A percentile compares a stretch with the other conserved stretches of the same genome.
These are phyloP conservation scores for Aureobasidium uvarum DNA, from an alignment of 2,329 filamentous ascomycete species.

Conservation along the genomic window DNA sequence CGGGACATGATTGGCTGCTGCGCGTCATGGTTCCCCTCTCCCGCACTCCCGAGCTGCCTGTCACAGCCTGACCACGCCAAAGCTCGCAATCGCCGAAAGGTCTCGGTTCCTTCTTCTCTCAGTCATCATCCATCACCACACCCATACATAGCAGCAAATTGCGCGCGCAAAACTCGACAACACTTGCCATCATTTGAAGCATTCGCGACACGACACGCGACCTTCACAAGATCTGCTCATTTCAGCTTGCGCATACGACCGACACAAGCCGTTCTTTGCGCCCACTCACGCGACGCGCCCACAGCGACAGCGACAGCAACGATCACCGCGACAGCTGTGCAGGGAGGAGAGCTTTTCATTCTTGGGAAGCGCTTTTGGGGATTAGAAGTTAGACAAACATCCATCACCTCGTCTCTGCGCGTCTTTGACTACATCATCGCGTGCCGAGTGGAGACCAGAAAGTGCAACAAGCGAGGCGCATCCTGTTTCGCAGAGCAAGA, in stretches of 20 bases:
- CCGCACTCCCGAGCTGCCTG: conserved; percentile 3
- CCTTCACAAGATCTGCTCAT: conserved; percentile 1
- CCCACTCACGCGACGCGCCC: conserved; percentile 18
- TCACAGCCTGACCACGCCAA: conserved; percentile 13
- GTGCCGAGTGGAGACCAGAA: conserved; percentile 6
- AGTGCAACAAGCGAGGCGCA: not conserved
- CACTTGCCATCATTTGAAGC: not conserved
- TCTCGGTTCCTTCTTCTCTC: conserved; percentile 2
- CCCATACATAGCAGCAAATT: not conserved
- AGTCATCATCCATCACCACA: not conserved
- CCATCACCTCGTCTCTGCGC: conserved; percentile 17
- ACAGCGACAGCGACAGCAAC: conserved; percentile 12
- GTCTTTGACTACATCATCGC: conserved; percentile 20
- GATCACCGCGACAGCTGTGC: not conserved
- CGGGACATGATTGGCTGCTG: not conserved
- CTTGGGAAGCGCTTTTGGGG: conserved; percentile 10
- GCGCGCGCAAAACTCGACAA: not conserved
- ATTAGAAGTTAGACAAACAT: conserved; percentile 23
- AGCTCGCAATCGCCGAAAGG: conserved; percentile 18
- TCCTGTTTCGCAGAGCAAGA: not conserved
- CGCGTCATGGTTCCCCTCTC: conserved; percentile 14
- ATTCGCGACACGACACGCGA: not conserved
- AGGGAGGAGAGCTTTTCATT: conserved; percentile 14
- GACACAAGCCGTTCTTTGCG: not conserved
- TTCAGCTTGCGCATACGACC: conserved; percentile 4